phyloP scores from a whole-genome alignment of 148 eudicot species.

The Camellia lanceoleosa region DNA sequence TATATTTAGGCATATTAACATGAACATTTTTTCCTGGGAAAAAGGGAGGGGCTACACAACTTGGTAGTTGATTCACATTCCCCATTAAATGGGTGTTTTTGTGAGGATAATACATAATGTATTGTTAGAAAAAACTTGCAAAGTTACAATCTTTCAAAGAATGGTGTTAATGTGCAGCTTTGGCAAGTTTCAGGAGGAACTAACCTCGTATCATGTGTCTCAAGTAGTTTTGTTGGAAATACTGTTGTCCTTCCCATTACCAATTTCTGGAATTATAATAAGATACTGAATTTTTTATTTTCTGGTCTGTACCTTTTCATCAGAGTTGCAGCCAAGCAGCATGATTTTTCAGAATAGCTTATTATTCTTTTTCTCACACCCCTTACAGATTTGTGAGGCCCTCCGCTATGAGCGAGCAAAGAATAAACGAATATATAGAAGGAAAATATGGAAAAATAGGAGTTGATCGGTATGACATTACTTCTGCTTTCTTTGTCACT shows the following conservation, averaged over 20 bases:
- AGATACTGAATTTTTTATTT: neutral
- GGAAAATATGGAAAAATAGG: constrained; percentile 90
- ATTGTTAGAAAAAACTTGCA: neutral
- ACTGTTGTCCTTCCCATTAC: neutral
- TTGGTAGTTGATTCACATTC: neutral
- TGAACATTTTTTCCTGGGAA: neutral
- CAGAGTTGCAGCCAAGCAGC: neutral
- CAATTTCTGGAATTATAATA: neutral
- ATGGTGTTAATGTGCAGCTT: neutral
- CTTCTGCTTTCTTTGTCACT: neutral
- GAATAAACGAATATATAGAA: constrained; percentile 75
- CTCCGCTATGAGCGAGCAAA: constrained; percentile 67
- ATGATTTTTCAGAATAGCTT: constrained; percentile 9
- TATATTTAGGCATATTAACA: neutral
- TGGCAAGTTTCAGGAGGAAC: neutral
- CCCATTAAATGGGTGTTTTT: neutral
- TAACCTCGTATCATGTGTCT: neutral
- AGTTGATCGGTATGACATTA: constrained; percentile 63
- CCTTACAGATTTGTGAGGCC: constrained; percentile 91
- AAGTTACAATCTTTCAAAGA: neutral
- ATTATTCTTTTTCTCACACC: constrained; percentile 14
- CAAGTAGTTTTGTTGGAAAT: neutral
- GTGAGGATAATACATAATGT: neutral
- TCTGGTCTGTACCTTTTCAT: constrained; percentile 2
- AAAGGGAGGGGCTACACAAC: neutral